These are phyloP conservation scores for Hypoxylon lienhwacheense DNA, from an alignment of 495 filamentous ascomycete species.

Conservation along the genomic window DNA sequence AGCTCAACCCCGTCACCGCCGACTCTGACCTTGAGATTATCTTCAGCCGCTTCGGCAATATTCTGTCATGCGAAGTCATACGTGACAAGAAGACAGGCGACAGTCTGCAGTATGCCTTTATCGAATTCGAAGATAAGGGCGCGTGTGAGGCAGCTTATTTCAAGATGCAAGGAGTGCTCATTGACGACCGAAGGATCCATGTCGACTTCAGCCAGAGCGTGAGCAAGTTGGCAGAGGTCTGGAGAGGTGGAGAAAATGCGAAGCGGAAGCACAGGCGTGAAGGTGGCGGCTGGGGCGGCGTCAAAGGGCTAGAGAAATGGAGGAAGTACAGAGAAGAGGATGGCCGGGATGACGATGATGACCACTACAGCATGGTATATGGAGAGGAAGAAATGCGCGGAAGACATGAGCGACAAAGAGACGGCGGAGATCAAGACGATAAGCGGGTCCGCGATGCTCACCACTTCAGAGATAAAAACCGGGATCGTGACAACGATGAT, in stretches of 20 bases:
- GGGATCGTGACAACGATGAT: conserved; percentile 22
- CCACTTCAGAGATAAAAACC: conserved; percentile 5
- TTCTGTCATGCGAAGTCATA: conserved; percentile 94
- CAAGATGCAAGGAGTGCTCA: conserved; percentile 96
- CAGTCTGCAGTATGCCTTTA: conserved; percentile 95
- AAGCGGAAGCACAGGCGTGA: conserved; percentile 76
- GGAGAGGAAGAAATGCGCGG: conserved; percentile 68
- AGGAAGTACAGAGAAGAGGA: conserved; percentile 82
- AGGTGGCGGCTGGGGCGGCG: conserved; percentile 90
- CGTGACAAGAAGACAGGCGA: conserved; percentile 92
- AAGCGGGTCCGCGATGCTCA: conserved; percentile 22
- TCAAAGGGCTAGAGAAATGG: conserved; percentile 82
- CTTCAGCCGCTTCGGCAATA: conserved; percentile 95
- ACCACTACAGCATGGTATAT: conserved; percentile 78
- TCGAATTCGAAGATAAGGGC: conserved; percentile 91
- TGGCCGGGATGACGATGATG: conserved; percentile 45
- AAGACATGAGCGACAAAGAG: conserved; percentile 42
- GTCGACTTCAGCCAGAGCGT: conserved; percentile 99
- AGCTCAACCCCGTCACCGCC: conserved; percentile 92
- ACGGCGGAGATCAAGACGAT: conserved; percentile 19
- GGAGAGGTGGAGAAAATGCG: conserved; percentile 83
- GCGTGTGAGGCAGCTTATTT: conserved; percentile 95
- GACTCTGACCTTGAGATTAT: conserved; percentile 94
- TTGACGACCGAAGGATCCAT: conserved; percentile 96
- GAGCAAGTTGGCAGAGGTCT: conserved; percentile 84